phyloP scores from a whole-genome alignment of 1,139 yeast genomes.

The Saccharomycopsis hybrid region DNA sequence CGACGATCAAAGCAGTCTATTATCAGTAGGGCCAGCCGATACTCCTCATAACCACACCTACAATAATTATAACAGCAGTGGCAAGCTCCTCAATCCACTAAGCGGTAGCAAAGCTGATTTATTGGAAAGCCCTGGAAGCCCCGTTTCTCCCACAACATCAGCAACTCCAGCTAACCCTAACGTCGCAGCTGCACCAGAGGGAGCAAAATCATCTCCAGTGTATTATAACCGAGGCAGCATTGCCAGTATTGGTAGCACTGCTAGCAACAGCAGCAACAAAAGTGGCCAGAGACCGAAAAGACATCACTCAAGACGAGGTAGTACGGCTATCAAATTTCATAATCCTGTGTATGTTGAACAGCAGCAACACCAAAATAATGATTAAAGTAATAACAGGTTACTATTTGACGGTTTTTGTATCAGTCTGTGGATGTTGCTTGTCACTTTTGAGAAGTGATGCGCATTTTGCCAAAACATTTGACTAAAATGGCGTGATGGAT shows the following conservation, averaged over 20 bases:
- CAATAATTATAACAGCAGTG: too few relatives aligned
- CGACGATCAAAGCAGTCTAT: not conserved
- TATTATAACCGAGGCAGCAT: not conserved
- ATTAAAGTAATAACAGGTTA: too few relatives aligned
- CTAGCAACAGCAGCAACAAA: not conserved
- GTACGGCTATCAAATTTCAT: conserved; percentile 14
- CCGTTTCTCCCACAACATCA: not conserved
- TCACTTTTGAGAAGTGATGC: too few relatives aligned
- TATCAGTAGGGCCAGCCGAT: not conserved
- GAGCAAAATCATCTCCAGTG: not conserved
- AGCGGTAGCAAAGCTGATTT: not conserved
- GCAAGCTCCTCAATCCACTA: not conserved
- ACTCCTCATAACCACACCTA: not conserved
- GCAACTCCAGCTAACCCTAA: too few relatives aligned
- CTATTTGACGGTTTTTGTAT: too few relatives aligned
- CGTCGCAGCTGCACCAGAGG: not conserved
- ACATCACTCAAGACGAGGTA: conserved; percentile 12
- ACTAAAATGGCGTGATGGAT: too few relatives aligned
- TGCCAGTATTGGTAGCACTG: not conserved
- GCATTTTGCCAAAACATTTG: too few relatives aligned
- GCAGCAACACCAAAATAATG: too few relatives aligned
- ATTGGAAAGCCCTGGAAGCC: not conserved
- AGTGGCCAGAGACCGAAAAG: not conserved
- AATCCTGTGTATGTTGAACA: conserved; percentile 10
- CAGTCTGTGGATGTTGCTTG: too few relatives aligned